phyloP scores from a whole-genome alignment of 2,329 filamentous ascomycete genomes.

The Kalaharituber pfeilii region DNA sequence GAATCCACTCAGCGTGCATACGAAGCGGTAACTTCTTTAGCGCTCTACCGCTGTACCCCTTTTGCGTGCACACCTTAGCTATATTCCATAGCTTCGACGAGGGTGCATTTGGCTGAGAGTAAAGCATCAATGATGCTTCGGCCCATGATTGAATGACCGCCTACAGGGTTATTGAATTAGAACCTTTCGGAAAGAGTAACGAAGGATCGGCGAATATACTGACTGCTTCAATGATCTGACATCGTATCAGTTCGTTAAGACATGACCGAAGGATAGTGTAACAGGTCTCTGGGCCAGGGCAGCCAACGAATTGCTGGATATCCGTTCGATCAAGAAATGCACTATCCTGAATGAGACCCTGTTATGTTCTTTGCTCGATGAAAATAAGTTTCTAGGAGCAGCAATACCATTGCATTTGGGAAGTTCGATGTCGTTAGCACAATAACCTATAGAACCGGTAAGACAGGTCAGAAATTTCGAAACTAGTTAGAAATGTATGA shows the following conservation, averaged over 20 bases:
- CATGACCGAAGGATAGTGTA: conserved; percentile 20
- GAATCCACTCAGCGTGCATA: conserved; percentile 21
- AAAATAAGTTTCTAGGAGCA: not conserved
- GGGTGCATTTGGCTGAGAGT: conserved; percentile 16
- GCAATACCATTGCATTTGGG: conserved; percentile 15
- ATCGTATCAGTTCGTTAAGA: conserved; percentile 20
- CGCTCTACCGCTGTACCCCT: conserved; percentile 16
- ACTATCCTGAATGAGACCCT: conserved; percentile 7
- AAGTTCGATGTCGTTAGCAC: conserved; percentile 22
- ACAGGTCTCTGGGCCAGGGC: conserved; percentile 16
- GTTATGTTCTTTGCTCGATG: not conserved
- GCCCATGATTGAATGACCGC: conserved; percentile 10
- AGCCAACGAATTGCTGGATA: conserved; percentile 19
- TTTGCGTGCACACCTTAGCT: conserved; percentile 13
- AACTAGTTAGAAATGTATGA: not conserved
- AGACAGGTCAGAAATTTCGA: not conserved
- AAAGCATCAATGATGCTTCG: conserved; percentile 17
- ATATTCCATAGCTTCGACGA: conserved; percentile 19
- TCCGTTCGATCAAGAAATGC: conserved; percentile 22
- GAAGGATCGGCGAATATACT: conserved; percentile 8
- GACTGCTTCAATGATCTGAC: conserved; percentile 18
- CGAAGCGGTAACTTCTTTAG: conserved; percentile 20
- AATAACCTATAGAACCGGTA: conserved; percentile 19
- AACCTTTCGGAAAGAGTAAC: not conserved
- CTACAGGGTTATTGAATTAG: conserved; percentile 1